These are phyloP conservation scores for Physcomitrium patens DNA, from an alignment of 225 moss, liverwort and hornwort species.

Conservation along the genomic window DNA sequence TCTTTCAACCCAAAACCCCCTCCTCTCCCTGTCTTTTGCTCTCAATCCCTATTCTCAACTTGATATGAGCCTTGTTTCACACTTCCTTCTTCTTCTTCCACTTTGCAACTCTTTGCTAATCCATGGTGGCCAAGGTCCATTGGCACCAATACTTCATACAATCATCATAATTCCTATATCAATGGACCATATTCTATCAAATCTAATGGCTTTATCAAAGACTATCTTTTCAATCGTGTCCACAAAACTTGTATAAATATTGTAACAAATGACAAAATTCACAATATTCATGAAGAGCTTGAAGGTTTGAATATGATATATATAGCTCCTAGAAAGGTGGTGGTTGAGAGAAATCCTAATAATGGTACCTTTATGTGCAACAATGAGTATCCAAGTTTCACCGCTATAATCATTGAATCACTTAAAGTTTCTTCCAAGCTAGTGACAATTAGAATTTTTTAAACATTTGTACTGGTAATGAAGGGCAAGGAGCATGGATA, in stretches of 20 bases:
- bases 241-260: constrained; percentile 25
- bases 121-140: no score
- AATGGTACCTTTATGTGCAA: constrained; percentile 75
- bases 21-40: no score
- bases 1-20: no score
- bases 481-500: no score
- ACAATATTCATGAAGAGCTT: neutral
- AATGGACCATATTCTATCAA: neutral
- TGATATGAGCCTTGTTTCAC: no score
- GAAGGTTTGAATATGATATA: constrained; percentile 37
- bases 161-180: neutral
- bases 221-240: constrained; percentile 1
- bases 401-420: constrained; percentile 22
- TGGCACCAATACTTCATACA: no score
- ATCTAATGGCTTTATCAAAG: neutral
- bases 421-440: constrained; percentile 58
- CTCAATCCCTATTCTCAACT: no score
- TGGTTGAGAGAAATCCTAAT: constrained; percentile 46
- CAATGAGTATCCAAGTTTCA: constrained; percentile 67
- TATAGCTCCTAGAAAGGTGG: constrained; percentile 56
- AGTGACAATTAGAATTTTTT: constrained; percentile 59
- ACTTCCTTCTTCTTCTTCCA: no score
- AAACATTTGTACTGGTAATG: constrained; percentile 65
- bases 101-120: no score
- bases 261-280: constrained; percentile 1